Conservation (phyloP, 768 basidiomycete genomes). For the Rickenella mellea region DNA sequence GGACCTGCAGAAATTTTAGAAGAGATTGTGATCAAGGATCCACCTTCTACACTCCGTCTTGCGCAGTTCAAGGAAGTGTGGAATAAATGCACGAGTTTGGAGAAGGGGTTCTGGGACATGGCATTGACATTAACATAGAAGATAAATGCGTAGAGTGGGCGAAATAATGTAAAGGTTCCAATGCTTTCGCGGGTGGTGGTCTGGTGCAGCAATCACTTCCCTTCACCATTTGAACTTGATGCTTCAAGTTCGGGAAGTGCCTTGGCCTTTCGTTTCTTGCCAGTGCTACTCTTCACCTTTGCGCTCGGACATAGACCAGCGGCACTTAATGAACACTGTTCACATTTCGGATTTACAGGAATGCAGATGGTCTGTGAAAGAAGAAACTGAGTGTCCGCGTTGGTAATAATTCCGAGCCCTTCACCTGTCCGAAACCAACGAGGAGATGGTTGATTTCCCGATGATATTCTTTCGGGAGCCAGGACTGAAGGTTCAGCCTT, state of each 20-base stretch:
- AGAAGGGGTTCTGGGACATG: slow-evolving; percentile 86
- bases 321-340: slow-evolving; percentile 46
- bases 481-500: slow-evolving; percentile 73
- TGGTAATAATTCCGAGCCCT: slow-evolving; percentile 3
- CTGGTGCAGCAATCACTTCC: no score
- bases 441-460: slow-evolving; percentile 71
- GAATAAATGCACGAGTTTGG: slow-evolving; percentile 66
- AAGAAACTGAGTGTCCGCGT: not conserved
- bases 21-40: slow-evolving; percentile 42
- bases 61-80: slow-evolving; percentile 65
- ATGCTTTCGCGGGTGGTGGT: no score
- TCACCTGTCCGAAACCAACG: slow-evolving; percentile 80
- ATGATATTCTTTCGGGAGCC: slow-evolving; percentile 69
- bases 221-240: no score
- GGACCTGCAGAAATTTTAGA: slow-evolving; percentile 61
- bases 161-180: no score
- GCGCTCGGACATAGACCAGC: slow-evolving; percentile 63
- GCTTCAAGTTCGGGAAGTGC: no score
- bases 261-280: slow-evolving; percentile 10
- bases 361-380: slow-evolving; percentile 50
- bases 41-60: slow-evolving; percentile 51
- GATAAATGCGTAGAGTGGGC: not conserved
- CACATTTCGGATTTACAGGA: slow-evolving; percentile 57
- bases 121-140: slow-evolving; percentile 25
- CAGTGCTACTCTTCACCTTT: slow-evolving; percentile 16